Conservation (phyloP, 2,329 filamentous ascomycete species). For the Pyrenophora seminiperda region DNA sequence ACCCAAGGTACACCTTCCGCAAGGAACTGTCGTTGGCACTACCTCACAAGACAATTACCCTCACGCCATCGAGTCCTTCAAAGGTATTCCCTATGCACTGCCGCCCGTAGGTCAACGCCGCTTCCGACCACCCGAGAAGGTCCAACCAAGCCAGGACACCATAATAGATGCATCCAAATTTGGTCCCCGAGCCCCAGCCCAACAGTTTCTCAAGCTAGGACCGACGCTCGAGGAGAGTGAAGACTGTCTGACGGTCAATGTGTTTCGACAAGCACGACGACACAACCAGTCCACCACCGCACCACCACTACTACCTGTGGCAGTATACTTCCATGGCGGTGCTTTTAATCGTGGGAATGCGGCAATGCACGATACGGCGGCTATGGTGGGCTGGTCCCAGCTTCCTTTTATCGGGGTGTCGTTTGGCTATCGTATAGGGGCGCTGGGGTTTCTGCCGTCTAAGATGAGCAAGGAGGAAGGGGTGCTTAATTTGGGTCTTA, state of each 20-base stretch:
- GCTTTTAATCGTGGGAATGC: slow-evolving; percentile 56
- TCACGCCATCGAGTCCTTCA: slow-evolving; percentile 20
- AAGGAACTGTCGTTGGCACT: slow-evolving; percentile 20
- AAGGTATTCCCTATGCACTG: slow-evolving; percentile 27
- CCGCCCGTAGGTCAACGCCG: slow-evolving; percentile 24
- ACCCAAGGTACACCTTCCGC: slow-evolving; percentile 11
- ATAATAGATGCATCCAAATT: slow-evolving; percentile 26
- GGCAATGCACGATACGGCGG: slow-evolving; percentile 62
- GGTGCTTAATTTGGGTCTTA: slow-evolving; percentile 27
- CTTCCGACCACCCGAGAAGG: slow-evolving; percentile 27
- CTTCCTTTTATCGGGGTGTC: slow-evolving; percentile 60
- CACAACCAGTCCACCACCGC: slow-evolving; percentile 2
- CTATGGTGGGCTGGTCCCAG: slow-evolving; percentile 61
- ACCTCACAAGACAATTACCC: slow-evolving; percentile 5
- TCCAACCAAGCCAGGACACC: slow-evolving; percentile 9
- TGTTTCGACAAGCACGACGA: slow-evolving; percentile 19
- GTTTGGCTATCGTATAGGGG: slow-evolving; percentile 30
- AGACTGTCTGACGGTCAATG: slow-evolving; percentile 31
- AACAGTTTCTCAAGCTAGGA: slow-evolving; percentile 20
- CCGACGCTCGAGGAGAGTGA: slow-evolving; percentile 24
- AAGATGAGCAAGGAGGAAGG: slow-evolving; percentile 40
- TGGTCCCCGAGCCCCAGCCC: slow-evolving; percentile 26
- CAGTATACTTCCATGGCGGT: slow-evolving; percentile 66
- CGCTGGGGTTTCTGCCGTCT: slow-evolving; percentile 16
- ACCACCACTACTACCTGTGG: slow-evolving; percentile 26